phyloP scores from a whole-genome alignment of 345 rosid genomes.

The Microthlaspi erraticum region DNA sequence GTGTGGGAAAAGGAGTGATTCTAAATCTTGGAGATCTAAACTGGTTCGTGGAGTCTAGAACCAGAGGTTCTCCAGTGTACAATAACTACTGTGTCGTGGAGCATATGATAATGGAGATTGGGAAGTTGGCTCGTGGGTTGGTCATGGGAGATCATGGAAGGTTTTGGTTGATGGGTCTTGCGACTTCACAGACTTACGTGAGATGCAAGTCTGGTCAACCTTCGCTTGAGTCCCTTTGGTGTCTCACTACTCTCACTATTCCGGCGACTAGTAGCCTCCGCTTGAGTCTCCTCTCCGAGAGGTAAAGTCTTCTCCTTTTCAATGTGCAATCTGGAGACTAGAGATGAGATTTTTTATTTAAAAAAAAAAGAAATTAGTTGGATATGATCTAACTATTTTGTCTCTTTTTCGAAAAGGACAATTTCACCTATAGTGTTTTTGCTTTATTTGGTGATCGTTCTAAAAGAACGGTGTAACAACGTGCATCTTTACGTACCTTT shows the following conservation, averaged over 20 bases:
- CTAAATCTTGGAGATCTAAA: slow-evolving; percentile 81
- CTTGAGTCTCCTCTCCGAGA: slow-evolving; percentile 73
- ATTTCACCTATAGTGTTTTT: slow-evolving; percentile 45
- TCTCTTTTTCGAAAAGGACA: slow-evolving; percentile 43
- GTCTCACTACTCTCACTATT: slow-evolving; percentile 71
- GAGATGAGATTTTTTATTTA: not conserved
- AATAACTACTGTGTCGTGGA: slow-evolving; percentile 58
- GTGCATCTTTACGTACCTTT: slow-evolving; percentile 40
- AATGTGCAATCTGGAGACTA: slow-evolving; percentile 10
- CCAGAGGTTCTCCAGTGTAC: slow-evolving; percentile 44
- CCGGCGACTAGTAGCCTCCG: slow-evolving; percentile 67
- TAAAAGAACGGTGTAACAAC: slow-evolving; percentile 43
- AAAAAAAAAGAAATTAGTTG: not conserved
- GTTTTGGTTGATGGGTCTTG: slow-evolving; percentile 81
- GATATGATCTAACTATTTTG: slow-evolving; percentile 42
- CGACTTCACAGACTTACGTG: slow-evolving; percentile 83
- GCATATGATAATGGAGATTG: slow-evolving; percentile 75
- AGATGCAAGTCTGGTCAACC: slow-evolving; percentile 76
- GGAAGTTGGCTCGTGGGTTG: slow-evolving; percentile 58
- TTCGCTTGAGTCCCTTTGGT: slow-evolving; percentile 68
- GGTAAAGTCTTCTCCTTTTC: slow-evolving; percentile 54
- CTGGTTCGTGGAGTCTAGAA: slow-evolving; percentile 63
- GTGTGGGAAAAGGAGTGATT: slow-evolving; percentile 56
- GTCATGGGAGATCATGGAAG: slow-evolving; percentile 56
- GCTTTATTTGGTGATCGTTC: slow-evolving; percentile 45